These are phyloP conservation scores for Pterocarpus macrocarpus DNA, from an alignment of 306 rosid genomes.

Conservation along the genomic window DNA sequence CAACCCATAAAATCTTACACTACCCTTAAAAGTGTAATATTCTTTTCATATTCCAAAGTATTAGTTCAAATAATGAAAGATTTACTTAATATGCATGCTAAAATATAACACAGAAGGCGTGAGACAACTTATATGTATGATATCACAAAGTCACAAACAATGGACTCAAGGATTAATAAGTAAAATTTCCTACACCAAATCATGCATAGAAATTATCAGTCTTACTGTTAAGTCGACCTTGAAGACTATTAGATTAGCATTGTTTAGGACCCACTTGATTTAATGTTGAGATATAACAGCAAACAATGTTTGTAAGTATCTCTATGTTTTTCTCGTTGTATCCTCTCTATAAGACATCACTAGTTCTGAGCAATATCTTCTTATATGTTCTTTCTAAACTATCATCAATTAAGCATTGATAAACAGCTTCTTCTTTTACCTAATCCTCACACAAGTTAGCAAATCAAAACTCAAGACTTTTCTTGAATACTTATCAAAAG, in stretches of 20 bases:
- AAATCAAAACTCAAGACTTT: constrained; percentile 55
- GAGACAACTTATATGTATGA: constrained; percentile 7
- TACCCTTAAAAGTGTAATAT: too few relatives aligned
- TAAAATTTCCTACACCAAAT: constrained; percentile 20
- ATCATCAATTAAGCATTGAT: constrained; percentile 42
- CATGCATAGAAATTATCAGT: constrained; percentile 31
- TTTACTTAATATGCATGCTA: neutral
- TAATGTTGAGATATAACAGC: constrained; percentile 54
- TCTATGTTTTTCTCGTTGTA: constrained; percentile 63
- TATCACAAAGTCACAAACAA: neutral
- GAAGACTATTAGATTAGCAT: constrained; percentile 48
- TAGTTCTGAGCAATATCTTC: constrained; percentile 51
- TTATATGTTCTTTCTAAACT: constrained; percentile 54
- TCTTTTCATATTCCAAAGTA: too few relatives aligned
- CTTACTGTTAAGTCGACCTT: constrained; percentile 45
- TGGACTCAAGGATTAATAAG: constrained; percentile 35
- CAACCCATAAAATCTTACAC: too few relatives aligned
- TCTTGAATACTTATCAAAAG: constrained; percentile 50
- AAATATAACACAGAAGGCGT: constrained; percentile 20
- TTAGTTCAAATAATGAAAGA: too few relatives aligned
- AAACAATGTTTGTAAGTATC: constrained; percentile 71
- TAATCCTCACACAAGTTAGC: constrained; percentile 51
- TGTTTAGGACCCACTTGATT: constrained; percentile 64
- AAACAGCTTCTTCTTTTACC: constrained; percentile 42
- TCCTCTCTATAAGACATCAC: constrained; percentile 48